These are phyloP conservation scores for Ophiosphaerella korrae DNA, from an alignment of 2,329 filamentous ascomycete species.

Conservation along the genomic window DNA sequence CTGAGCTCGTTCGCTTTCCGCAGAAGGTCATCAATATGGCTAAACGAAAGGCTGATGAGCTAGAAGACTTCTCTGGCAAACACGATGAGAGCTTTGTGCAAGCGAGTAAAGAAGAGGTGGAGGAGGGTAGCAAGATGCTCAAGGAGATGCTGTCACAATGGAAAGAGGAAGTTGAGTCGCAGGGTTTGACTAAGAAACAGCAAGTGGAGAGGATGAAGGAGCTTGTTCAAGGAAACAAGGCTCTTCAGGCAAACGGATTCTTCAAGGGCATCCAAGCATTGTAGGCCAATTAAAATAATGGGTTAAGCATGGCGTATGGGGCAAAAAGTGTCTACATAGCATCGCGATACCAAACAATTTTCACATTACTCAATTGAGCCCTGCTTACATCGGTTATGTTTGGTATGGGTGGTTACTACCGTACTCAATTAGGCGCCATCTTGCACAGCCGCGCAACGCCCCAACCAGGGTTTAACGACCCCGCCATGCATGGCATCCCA, in stretches of 20 bases:
- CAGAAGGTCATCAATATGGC: constrained; percentile 98
- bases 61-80: constrained; percentile 91
- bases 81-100: constrained; percentile 60
- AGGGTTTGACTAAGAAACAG: constrained; percentile 62
- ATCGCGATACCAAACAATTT: constrained; percentile 2
- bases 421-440: not conserved
- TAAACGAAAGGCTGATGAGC: constrained; percentile 96
- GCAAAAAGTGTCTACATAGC: not conserved
- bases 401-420: not conserved
- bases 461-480: constrained; percentile 1
- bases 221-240: constrained; percentile 74
- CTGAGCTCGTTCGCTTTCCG: constrained; percentile 93
- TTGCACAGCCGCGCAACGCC: constrained; percentile 3
- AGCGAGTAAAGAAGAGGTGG: constrained; percentile 78
- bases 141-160: constrained; percentile 83
- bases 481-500: constrained; percentile 4
- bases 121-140: constrained; percentile 82
- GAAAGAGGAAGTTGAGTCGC: constrained; percentile 75
- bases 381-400: no score
- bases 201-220: constrained; percentile 80
- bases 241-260: constrained; percentile 66
- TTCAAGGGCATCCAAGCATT: constrained; percentile 64
- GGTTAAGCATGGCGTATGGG: not conserved
- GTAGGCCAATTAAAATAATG: constrained; percentile 21
- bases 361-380: not conserved